A percentile compares a stretch with the other conserved stretches of the same genome.
These are phyloP conservation scores for Ogataea glucozyma DNA, from an alignment of 805 yeast species.

Conservation along the genomic window DNA sequence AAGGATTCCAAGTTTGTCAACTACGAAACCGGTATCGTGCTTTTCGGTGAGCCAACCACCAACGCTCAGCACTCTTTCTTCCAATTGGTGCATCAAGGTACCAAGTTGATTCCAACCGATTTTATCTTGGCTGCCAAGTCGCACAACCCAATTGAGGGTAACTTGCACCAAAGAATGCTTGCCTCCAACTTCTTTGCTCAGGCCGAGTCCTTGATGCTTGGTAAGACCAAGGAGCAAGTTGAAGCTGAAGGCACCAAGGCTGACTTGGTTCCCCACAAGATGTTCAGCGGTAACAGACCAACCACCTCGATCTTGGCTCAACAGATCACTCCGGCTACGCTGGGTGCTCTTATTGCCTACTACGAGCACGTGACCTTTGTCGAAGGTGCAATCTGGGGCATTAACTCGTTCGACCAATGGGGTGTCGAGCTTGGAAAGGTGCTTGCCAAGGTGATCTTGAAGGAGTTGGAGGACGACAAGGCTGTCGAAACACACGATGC, in stretches of 20 bases:
- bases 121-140: constrained; percentile 96
- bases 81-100: constrained; percentile 99
- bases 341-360: constrained; percentile 96
- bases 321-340: constrained; percentile 92
- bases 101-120: constrained; percentile 95
- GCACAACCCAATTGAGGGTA: constrained; percentile 93
- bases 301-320: constrained; percentile 96
- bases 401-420: constrained; percentile 99
- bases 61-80: constrained; percentile 99
- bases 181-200: constrained; percentile 99
- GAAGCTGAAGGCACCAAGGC: constrained; percentile 84
- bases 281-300: constrained; percentile 98
- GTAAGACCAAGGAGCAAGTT: constrained; percentile 83
- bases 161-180: constrained; percentile 95
- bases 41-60: constrained; percentile 98
- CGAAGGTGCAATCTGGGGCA: constrained; percentile 99
- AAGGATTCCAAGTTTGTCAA: constrained; percentile 87
- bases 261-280: constrained; percentile 89
- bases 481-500: constrained; percentile 75
- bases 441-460: constrained; percentile 92
- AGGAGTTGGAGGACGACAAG: constrained; percentile 69
- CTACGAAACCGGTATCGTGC: constrained; percentile 93
- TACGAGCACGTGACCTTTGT: constrained; percentile 97
- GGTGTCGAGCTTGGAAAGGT: constrained; percentile 99
- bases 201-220: constrained; percentile 96